Base-by-base conservation (phyloP, 192 early-diverging fungal genomes). In the Backusella tuberculispora region DNA sequence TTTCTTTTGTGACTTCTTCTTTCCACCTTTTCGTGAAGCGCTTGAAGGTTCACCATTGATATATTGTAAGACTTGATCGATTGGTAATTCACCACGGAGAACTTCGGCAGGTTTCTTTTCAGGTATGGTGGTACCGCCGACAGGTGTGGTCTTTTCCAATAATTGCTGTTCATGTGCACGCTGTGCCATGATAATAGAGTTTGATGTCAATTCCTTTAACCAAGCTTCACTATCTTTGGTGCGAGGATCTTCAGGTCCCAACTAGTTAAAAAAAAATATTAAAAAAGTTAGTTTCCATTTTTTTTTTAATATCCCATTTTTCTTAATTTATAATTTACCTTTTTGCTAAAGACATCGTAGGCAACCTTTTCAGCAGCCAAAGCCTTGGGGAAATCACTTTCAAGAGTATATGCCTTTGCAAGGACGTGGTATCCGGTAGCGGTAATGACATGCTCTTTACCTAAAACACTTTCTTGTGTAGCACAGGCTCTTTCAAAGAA, bases 61-160 rank as follows among this genome's bases (percentile, higher is more conserved):
- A 53, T 86, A 96, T 69, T 91, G 85, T 69, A 96, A 66, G 50
- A 96, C 82, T 48, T 96, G 90, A 21, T 96, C 91, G 75, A 96
- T 88, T 0, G 93, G 88, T 73, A 94, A 74, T 67, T 88, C 85
- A 43, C 93, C 94, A 79, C 87, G 94, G 44, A 85, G 73, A 41
- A 78, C 83, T 8, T 81, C 74, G 41, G 53, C 44, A 10, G 53
- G 37, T 5, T 37, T 66, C n/a, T 47, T 17, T 37, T 46, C 63
- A 60, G 74, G 56, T 19, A 40, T 7, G 21, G 46, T 46, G 1
- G 60, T 14, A 24, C 53, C 12, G 21, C 26, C 26, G 38, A 67
- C 19, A 34, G 63, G 66, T 13, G 44, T 56, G 14, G 45, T 47
- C 44, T 69, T 75, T 29, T 40, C 37, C 45, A 63, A n/a, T 37